phyloP scores from a whole-genome alignment of 129 eudicot species.

The Lactuca sativa region DNA sequence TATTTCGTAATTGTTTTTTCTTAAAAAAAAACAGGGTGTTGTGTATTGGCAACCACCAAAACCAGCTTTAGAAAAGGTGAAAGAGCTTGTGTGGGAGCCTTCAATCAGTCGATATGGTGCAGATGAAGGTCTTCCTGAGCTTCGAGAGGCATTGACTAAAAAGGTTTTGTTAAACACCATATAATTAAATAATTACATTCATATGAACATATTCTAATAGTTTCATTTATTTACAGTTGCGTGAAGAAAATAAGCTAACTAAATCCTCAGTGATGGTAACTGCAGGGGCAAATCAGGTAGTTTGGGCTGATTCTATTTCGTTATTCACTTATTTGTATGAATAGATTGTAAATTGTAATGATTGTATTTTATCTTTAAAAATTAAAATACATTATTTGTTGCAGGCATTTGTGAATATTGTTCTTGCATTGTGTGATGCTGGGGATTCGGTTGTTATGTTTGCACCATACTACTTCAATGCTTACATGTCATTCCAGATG shows the following conservation, averaged over 20 bases:
- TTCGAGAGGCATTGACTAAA: constrained; percentile 74
- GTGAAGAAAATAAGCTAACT: constrained; percentile 62
- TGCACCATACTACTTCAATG: constrained; percentile 97
- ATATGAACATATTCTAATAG: background rate
- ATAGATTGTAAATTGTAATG: background rate
- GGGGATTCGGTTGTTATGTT: constrained; percentile 98
- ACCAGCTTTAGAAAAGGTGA: constrained; percentile 72
- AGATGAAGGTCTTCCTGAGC: constrained; percentile 95
- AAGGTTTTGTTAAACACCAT: constrained; percentile 49
- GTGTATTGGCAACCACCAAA: constrained; percentile 98
- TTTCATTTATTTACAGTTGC: constrained; percentile 50
- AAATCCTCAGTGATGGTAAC: constrained; percentile 97
- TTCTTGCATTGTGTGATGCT: constrained; percentile 90
- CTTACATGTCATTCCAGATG: constrained; percentile 99
- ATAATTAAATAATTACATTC: background rate
- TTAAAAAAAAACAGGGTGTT: constrained; percentile 62
- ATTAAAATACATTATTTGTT: constrained; percentile 12
- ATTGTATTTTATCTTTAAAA: background rate
- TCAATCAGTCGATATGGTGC: constrained; percentile 90
- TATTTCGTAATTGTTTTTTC: constrained; percentile 3
- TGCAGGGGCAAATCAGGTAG: constrained; percentile 99
- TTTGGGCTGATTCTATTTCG: constrained; percentile 15
- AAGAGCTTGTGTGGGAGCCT: constrained; percentile 79
- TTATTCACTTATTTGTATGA: background rate
- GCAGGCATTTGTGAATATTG: constrained; percentile 98